Base-by-base conservation (phyloP, 208 protist species). In the Blechomonas ayalai region DNA sequence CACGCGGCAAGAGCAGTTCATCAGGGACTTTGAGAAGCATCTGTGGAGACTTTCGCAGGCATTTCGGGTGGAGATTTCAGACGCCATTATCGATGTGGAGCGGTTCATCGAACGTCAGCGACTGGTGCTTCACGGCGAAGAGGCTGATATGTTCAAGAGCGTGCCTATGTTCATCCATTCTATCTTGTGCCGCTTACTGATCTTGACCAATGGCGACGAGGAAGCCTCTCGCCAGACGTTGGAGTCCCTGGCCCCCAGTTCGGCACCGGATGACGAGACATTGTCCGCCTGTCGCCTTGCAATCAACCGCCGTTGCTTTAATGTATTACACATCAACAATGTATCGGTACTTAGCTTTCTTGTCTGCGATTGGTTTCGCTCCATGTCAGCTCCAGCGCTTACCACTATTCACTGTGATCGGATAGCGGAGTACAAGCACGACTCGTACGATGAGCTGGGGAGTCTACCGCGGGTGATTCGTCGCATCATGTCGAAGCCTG, bases 21-120 rank as follows among this genome's bases (percentile, higher is more conserved):
- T 91, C 20, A 37, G 39, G n/a, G 73, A 79, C 64, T 95, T 95
- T 67, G 84, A 92, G 49, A 60, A 74, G 27, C 84, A 92, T 41
- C 58, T 92, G 50, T 84, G 80, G 74, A 65, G 77, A 25, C 79
- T 92, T 1, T 67, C 73, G 25, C 78, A 83, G 51, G 74, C 77
- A 4, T 89, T 92, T 57, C 73, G 79, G 0, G 66, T 89, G 5
- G 72, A 82, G 28, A 74, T 89, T 13, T 90, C 79, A 20, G 79
- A 90, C 59, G 64, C 79, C 8, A 42, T 72, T 37, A 71, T 91
- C 35, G 70, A 82, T 41, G 64, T 92, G 27, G 69, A 80, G 16
- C 48, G 86, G 3, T 87, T 88, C 53, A 60, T 95, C 6, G 67
- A 84, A 44, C 76, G 75, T 6, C 86, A 95, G 60, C 65, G 71